Evolutionary conservation across 1,284 basidiomycete genomes (phyloP), one percentile per base, ranked within the genome.

Genomic region (Heterobasidion parviporum): DNA sequence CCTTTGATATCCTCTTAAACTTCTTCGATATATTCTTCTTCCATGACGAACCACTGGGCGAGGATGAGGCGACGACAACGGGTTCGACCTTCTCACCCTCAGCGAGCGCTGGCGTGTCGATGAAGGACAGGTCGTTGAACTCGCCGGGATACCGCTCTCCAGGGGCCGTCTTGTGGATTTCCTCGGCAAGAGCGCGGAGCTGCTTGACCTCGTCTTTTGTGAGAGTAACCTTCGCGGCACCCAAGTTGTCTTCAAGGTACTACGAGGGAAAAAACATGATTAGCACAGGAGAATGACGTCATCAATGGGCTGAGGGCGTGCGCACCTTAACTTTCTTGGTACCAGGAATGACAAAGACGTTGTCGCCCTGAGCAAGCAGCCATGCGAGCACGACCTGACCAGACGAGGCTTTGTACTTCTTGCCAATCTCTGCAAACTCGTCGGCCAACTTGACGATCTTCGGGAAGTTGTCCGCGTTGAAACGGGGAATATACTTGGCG

Each of bases 371-470:
- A 14, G 68, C 67, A 36, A 71, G 64, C 20, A 77, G 57, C 84
- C 85, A 88, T 0, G 85, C 82, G 12, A 88, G 71, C 0, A 74
- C 67, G 16, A 83, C 70, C 65, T 87, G 84, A 1, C 78, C 75
- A 0, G 81, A 57, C 0, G 82, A 80, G 2, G 75, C 75, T 16
- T 70, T 65, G 60, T 82, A 73, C 54, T 67, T 72, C 46, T 67
- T 60, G 1, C 76, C 81, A 33, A 85, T 70, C 5, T 62, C 59
- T 38, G 71, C 63, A 14, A 87, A 64, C 34, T 69, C 70, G 7
- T 78, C 70, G 2, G 76, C 79, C 7, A 87, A 65, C 15, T 74
- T 66, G 16, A 83, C 64, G 54, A 85, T 80, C 52, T 80, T 79
- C 0, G 75, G 74, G 63, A 86, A 82, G 64, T 86, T 83, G 61